phyloP scores from a whole-genome alignment of 2,329 filamentous ascomycete genomes.

The Gaeumannomyces tritici region DNA sequence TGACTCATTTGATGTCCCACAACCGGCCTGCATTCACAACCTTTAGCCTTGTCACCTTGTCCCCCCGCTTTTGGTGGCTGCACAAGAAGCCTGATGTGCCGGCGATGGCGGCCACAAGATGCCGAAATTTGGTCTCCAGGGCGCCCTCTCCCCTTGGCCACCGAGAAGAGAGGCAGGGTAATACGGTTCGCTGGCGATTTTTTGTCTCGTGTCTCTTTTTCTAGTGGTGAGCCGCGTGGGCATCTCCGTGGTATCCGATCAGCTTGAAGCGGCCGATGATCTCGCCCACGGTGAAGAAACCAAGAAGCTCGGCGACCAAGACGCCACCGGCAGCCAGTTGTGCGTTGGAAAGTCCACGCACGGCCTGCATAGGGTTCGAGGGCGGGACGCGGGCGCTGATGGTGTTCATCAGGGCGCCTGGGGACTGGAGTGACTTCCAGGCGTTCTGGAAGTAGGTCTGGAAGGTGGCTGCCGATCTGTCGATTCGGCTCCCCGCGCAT shows the following conservation, averaged over 20 bases:
- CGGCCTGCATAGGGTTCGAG: slow-evolving; percentile 20
- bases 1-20: background rate
- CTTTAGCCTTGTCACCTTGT: background rate
- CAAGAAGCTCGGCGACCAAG: slow-evolving; percentile 74
- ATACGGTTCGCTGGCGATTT: background rate
- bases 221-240: slow-evolving; percentile 50
- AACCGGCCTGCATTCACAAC: background rate
- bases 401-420: slow-evolving; percentile 46
- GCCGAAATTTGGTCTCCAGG: background rate
- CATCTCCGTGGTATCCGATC: slow-evolving; percentile 77
- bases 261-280: slow-evolving; percentile 95
- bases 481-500: background rate
- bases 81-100: background rate
- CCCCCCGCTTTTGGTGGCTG: background rate
- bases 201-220: slow-evolving; percentile 1
- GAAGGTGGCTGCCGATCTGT: slow-evolving; percentile 69
- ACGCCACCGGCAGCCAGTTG: slow-evolving; percentile 69
- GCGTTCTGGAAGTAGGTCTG: slow-evolving; percentile 76
- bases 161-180: background rate
- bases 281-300: slow-evolving; percentile 97
- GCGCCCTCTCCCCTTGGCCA: background rate
- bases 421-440: slow-evolving; percentile 62
- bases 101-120: background rate
- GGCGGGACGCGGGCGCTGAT: slow-evolving; percentile 22
- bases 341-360: slow-evolving; percentile 61